These are phyloP conservation scores for Boletus pseudo-olivaceus DNA, from an alignment of 768 basidiomycete species.

Conservation along the genomic window DNA sequence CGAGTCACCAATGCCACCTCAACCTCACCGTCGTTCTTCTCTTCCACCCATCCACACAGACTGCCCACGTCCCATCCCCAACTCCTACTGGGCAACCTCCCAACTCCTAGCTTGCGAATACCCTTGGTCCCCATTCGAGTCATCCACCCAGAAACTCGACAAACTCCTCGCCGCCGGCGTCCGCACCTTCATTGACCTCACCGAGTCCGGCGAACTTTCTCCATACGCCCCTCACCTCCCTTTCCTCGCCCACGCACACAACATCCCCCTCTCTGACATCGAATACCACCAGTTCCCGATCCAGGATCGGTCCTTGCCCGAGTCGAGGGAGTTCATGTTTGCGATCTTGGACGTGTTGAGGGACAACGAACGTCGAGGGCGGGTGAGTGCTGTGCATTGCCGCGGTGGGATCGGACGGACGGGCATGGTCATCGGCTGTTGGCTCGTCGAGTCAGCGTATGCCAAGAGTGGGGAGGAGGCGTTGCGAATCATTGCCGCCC, in stretches of 20 bases:
- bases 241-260: slow-evolving; percentile 49
- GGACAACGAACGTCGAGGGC: slow-evolving; percentile 56
- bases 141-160: slow-evolving; percentile 64
- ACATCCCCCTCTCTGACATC: slow-evolving; percentile 51
- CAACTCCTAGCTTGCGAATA: slow-evolving; percentile 77
- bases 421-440: slow-evolving; percentile 65
- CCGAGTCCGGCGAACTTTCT: slow-evolving; percentile 72
- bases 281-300: slow-evolving; percentile 81
- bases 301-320: slow-evolving; percentile 65
- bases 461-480: slow-evolving; percentile 65
- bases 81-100: slow-evolving; percentile 81
- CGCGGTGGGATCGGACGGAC: slow-evolving; percentile 74
- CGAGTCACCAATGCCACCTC: background rate
- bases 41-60: slow-evolving; percentile 14
- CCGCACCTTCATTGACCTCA: slow-evolving; percentile 80
- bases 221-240: slow-evolving; percentile 60
- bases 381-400: slow-evolving; percentile 73
- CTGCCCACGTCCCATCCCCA: slow-evolving; percentile 65
- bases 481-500: slow-evolving; percentile 56
- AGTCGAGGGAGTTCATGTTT: slow-evolving; percentile 55
- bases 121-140: slow-evolving; percentile 63
- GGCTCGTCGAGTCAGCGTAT: slow-evolving; percentile 65
- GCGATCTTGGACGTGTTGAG: slow-evolving; percentile 54
- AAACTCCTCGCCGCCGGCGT: slow-evolving; percentile 68
- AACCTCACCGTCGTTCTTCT: slow-evolving; percentile 17